Evolutionary conservation across 1,139 yeast species (phyloP).

Genomic region (Candida buenavistaensis): DNA sequence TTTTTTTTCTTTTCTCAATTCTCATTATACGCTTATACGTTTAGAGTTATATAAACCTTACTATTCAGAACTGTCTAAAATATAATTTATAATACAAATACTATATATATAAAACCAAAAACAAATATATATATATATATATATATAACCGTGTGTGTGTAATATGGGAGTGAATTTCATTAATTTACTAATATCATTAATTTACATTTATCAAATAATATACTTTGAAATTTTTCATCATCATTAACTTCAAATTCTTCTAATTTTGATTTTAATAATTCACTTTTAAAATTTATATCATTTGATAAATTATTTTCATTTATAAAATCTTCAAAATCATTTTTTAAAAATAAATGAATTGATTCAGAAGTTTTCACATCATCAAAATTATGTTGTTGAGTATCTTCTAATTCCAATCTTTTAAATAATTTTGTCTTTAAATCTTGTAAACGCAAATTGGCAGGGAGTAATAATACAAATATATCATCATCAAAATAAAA

Average conservation of each 20-base stretch:
- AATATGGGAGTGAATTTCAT: not conserved
- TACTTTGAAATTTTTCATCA: constrained; percentile 43
- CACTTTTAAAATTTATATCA: constrained; percentile 23
- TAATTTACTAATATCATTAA: constrained; percentile 31
- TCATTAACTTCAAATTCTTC: constrained; percentile 39
- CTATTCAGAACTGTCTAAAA: too few relatives aligned
- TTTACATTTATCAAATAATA: constrained; percentile 47
- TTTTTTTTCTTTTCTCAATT: too few relatives aligned
- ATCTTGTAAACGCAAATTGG: constrained; percentile 58
- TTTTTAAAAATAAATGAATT: constrained; percentile 38
- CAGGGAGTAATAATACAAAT: constrained; percentile 78
- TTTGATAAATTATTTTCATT: constrained; percentile 29
- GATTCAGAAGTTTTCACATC: constrained; percentile 16
- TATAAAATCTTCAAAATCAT: constrained; percentile 43
- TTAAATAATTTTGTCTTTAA: constrained; percentile 65
- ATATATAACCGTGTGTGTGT: too few relatives aligned
- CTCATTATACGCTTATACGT: too few relatives aligned
- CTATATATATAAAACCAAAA: too few relatives aligned
- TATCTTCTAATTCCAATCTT: constrained; percentile 45
- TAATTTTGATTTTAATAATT: constrained; percentile 22
- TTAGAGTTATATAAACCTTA: too few relatives aligned
- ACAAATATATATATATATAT: too few relatives aligned
- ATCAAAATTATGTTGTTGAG: constrained; percentile 15
- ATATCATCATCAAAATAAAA: constrained; percentile 89
- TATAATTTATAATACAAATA: too few relatives aligned